Conservation (phyloP, 169 alveolate species). For the Eimeria zaria region DNA sequence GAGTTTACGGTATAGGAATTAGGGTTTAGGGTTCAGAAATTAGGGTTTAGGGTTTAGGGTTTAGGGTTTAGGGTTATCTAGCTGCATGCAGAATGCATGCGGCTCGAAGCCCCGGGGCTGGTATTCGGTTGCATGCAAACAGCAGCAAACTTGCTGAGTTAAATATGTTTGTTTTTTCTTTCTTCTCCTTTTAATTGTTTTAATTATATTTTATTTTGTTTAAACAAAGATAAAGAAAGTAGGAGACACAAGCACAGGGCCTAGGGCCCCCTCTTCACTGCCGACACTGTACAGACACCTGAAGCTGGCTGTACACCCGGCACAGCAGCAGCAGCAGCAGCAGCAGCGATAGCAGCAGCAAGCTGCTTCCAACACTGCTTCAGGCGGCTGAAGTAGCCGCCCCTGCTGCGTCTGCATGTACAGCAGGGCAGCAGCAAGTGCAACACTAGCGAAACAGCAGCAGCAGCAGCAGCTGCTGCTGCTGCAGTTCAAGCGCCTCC, state of each 20-base stretch:
- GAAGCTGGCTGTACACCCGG: slow-evolving; percentile 8
- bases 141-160: not conserved
- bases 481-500: not conserved
- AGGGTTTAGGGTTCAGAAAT: not conserved
- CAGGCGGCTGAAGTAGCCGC: not conserved
- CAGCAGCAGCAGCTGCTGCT: slow-evolving; percentile 20
- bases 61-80: no score
- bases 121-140: not conserved
- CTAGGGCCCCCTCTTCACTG: not conserved
- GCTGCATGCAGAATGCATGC: slow-evolving; percentile 6
- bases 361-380: not conserved
- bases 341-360: slow-evolving; percentile 8
- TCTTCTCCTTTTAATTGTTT: not conserved
- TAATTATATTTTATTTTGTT: not conserved
- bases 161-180: not conserved
- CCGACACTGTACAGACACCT: slow-evolving; percentile 41
- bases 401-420: not conserved
- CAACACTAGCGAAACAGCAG: not conserved
- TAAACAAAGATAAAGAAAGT: not conserved
- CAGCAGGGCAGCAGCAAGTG: not conserved
- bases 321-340: slow-evolving; percentile 31
- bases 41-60: slow-evolving; percentile 16
- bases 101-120: slow-evolving; percentile 39
- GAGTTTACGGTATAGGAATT: not conserved
- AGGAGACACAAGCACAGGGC: not conserved